Conservation (phyloP, 495 filamentous ascomycete species). For the Elaphomyces granulatus region DNA sequence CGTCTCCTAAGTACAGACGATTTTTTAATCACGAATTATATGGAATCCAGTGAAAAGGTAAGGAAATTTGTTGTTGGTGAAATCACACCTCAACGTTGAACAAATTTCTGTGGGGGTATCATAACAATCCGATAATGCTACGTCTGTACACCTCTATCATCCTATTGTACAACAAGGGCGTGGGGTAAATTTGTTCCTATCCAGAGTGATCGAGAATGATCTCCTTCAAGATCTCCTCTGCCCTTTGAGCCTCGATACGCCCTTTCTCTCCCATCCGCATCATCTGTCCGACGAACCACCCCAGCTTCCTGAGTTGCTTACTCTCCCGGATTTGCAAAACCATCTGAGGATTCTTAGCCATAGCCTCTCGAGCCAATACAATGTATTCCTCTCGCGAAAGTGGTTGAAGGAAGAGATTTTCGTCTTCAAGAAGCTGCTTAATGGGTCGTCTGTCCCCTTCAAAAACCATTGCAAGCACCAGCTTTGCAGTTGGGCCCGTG, state of each 20-base stretch:
- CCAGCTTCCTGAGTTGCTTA: constrained; percentile 59
- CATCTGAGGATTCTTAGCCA: constrained; percentile 40
- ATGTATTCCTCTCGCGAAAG: constrained; percentile 35
- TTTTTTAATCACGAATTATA: no score
- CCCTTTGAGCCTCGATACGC: constrained; percentile 59
- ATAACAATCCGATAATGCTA: no score
- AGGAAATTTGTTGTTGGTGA: no score
- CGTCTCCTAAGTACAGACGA: no score
- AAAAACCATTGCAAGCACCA: constrained; percentile 50
- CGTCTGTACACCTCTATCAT: no score
- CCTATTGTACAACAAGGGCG: no score
- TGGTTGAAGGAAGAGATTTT: constrained; percentile 50
- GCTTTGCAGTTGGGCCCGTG: constrained; percentile 63
- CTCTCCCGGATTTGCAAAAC: constrained; percentile 52
- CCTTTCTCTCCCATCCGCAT: constrained; percentile 63
- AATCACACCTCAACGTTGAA: no score
- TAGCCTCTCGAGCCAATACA: constrained; percentile 25
- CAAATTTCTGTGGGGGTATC: no score
- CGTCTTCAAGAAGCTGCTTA: constrained; percentile 45
- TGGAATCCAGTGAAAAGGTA: no score
- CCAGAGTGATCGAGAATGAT: no score
- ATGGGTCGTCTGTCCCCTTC: constrained; percentile 37
- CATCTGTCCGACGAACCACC: constrained; percentile 86
- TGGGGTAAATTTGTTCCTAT: no score
- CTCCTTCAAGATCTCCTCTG: constrained; percentile 47